These are phyloP conservation scores for Alternaria viburni DNA, from an alignment of 2,329 filamentous ascomycete genomes.

Conservation along the genomic window DNA sequence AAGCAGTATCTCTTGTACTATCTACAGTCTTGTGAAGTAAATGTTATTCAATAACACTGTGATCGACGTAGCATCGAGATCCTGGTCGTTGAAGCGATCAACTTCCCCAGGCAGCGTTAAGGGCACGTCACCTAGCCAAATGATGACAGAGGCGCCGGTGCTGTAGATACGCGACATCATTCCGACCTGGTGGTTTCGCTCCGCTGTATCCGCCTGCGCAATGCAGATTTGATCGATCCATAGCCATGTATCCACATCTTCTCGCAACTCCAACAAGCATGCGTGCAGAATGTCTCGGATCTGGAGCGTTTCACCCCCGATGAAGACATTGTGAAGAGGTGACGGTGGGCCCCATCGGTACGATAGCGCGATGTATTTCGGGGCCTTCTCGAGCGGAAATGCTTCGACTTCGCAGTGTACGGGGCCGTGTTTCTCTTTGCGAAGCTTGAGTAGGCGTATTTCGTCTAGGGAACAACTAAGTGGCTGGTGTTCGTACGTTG, in stretches of 20 bases:
- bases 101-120: rapidly evolving
- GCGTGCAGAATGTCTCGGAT: not conserved
- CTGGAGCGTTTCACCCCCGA: not conserved
- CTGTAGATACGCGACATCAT: not conserved
- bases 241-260: not conserved
- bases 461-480: not conserved
- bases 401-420: not conserved
- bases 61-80: no score
- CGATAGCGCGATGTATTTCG: not conserved
- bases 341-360: not conserved
- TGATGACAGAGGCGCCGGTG: rapidly evolving
- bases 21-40: no score
- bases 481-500: not conserved
- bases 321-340: rapidly evolving
- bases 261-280: not conserved
- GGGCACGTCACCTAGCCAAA: not conserved
- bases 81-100: not conserved
- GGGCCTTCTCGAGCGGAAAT: not conserved
- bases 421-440: rapidly evolving
- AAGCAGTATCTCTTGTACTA: no score
- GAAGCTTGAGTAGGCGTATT: not conserved
- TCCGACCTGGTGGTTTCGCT: not conserved
- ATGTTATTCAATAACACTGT: no score
- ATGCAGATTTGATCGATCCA: not conserved
- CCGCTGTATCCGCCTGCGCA: not conserved